Conservation (phyloP, 2,329 filamentous ascomycete genomes). For the Calonectria crousiana region DNA sequence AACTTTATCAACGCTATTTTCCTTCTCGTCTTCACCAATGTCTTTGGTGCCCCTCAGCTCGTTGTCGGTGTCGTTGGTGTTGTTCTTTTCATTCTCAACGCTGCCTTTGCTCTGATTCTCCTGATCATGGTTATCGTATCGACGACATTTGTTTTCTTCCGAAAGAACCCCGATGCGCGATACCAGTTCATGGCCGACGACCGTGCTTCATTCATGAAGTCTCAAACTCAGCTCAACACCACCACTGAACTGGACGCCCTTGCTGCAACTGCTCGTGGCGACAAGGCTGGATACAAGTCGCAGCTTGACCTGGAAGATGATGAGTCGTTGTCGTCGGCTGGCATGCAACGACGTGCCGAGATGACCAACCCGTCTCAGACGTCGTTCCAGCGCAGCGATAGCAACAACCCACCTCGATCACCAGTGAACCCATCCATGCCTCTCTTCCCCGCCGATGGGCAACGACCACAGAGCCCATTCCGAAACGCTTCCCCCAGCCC, state of each 20-base stretch:
- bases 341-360: conserved; percentile 52
- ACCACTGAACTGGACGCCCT: conserved; percentile 92
- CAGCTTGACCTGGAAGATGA: conserved; percentile 57
- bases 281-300: conserved; percentile 72
- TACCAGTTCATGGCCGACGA: conserved; percentile 98
- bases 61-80: conserved; percentile 92
- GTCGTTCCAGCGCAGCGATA: conserved; percentile 46
- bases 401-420: conserved; percentile 47
- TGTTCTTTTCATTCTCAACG: conserved; percentile 89
- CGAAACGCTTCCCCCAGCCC: conserved; percentile 51
- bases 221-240: conserved; percentile 80
- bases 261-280: conserved; percentile 88
- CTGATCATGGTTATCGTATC: conserved; percentile 81
- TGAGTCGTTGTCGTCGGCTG: conserved; percentile 54
- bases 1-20: conserved; percentile 95
- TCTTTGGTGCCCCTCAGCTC: conserved; percentile 86
- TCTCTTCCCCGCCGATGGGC: conserved; percentile 54
- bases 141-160: conserved; percentile 77
- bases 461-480: conserved; percentile 52
- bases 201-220: conserved; percentile 97
- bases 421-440: conserved; percentile 58
- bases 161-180: conserved; percentile 93
- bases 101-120: conserved; percentile 83
- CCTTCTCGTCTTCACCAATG: conserved; percentile 86
- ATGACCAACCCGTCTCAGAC: conserved; percentile 47